phyloP scores from a whole-genome alignment of 2,329 filamentous ascomycete genomes.

The Ampelomyces quisqualis region DNA sequence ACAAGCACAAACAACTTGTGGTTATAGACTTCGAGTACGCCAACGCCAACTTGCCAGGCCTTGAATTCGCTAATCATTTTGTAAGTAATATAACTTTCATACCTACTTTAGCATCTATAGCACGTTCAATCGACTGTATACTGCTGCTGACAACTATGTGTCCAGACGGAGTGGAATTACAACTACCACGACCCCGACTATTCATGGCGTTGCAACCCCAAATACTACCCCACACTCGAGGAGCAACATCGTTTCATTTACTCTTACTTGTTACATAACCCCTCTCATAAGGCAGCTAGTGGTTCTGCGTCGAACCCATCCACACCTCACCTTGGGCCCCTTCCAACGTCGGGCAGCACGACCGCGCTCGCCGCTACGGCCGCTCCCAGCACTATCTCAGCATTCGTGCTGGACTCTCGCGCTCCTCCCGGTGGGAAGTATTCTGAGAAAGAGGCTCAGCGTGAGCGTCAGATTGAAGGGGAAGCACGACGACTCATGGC shows the following conservation, averaged over 20 bases:
- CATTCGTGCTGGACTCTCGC: constrained; percentile 74
- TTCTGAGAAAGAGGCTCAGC: constrained; percentile 53
- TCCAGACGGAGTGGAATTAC: constrained; percentile 86
- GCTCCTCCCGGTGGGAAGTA: constrained; percentile 39
- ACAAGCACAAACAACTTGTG: constrained; percentile 92
- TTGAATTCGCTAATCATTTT: constrained; percentile 98
- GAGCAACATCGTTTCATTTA: constrained; percentile 84
- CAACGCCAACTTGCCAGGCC: constrained; percentile 78
- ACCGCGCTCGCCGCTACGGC: constrained; percentile 38
- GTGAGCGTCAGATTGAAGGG: constrained; percentile 60
- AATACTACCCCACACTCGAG: constrained; percentile 71
- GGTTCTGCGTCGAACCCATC: constrained; percentile 54
- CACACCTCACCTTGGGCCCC: constrained; percentile 32
- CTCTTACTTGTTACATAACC: constrained; percentile 81
- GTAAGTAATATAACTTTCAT: too few relatives aligned
- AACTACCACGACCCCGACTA: constrained; percentile 79
- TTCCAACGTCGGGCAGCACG: constrained; percentile 36
- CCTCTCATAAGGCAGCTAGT: constrained; percentile 60
- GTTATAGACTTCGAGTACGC: constrained; percentile 99
- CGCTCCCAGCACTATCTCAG: constrained; percentile 47
- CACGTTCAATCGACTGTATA: neutral
- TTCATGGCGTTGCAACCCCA: constrained; percentile 67
- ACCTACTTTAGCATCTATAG: too few relatives aligned
- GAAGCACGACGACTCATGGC: constrained; percentile 70
- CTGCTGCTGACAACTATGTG: neutral